phyloP scores from a whole-genome alignment of 176 grass and related monocot species.

The Oropetium thomaeum region DNA sequence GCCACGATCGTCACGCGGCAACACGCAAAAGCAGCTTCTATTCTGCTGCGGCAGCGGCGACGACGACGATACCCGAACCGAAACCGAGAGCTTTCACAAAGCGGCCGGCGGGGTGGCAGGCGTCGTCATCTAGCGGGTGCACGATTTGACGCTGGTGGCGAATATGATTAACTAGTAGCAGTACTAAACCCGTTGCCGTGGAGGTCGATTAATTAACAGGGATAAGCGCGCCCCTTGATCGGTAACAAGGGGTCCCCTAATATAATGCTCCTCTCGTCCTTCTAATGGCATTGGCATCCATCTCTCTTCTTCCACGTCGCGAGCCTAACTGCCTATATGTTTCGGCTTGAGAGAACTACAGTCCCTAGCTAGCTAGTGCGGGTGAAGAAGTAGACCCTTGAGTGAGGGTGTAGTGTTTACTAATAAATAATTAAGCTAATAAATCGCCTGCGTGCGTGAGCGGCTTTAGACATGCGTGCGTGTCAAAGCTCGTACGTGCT shows the following conservation, averaged over 20 bases:
- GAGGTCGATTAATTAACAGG: neutral
- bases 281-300: neutral
- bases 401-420: neutral
- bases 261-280: neutral
- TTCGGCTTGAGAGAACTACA: neutral
- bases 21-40: conserved; percentile 14
- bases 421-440: neutral
- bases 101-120: too few relatives aligned
- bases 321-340: neutral
- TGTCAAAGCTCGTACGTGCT: conserved; percentile 14
- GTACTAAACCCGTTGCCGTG: neutral
- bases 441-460: neutral
- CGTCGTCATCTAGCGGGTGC: neutral
- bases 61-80: neutral
- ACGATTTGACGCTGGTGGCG: conserved; percentile 39
- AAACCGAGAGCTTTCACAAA: too few relatives aligned
- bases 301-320: neutral
- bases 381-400: neutral
- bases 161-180: too few relatives aligned
- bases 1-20: conserved; percentile 13
- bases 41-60: too few relatives aligned
- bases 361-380: neutral
- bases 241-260: neutral
- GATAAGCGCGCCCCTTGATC: conserved; percentile 1
- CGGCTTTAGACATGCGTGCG: conserved; percentile 14